Evolutionary conservation across 202 grass and related monocot genomes (phyloP), one percentile per base, ranked within the genome.

Genomic region (Panicum hallii): DNA sequence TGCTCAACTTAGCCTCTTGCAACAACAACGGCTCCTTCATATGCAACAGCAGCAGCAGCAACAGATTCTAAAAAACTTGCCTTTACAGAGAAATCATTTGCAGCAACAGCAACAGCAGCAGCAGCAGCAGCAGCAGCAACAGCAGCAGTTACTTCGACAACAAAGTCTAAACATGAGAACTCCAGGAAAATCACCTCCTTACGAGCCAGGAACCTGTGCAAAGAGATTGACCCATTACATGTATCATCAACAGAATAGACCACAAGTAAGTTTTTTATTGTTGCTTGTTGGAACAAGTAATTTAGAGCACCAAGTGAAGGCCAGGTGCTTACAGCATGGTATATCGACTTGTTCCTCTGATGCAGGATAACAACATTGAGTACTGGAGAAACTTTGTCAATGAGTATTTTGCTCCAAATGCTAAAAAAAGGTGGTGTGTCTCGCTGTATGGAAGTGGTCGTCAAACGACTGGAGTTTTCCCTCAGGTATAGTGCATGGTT

Each of bases 371-470:
- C 86, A 99, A 99, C 76, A 99, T 99, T 53, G 93, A 99, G 50
- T 99, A 96, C 85, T 99, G 97, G 97, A 99, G 97, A 86, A 99
- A 92, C 70, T 99, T 99, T 87, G 90, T 99, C 32, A 88, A 91
- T 11, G 97, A 99, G 72, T 99, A 94, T 74, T 99, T 92, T 75
- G 90, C 97, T 56, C 93, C 93, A 70, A 92, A 72, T 87, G 91
- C 97, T 19, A 99, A 94, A 70, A 99, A 99, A 80, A 99, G 93
- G 46, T 99, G 97, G 97, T 99, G 97, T 85, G 93, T 99, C 32
- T 99, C 97, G 36, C 93, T 97, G 34, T 99, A 99, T 50, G 97
- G 97, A 90, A 99, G 83, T 82, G 90, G 91, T 45, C 93, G 97
- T 43, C 97, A 99, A 90, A 96, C 97, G 56, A 99, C 97, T 64